phyloP scores from a whole-genome alignment of 441 rosid species.

The Iberis amara region DNA sequence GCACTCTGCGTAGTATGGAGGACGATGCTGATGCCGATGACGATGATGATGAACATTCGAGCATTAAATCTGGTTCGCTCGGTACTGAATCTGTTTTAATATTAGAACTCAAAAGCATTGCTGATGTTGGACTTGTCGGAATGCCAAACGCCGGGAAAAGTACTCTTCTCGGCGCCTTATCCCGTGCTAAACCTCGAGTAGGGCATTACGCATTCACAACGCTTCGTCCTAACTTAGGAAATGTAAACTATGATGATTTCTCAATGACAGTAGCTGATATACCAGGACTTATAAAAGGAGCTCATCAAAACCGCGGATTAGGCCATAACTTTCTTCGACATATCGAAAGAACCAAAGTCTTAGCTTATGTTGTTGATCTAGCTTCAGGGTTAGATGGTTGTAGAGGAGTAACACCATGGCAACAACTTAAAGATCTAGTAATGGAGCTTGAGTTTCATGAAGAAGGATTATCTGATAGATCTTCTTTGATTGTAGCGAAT shows the following conservation, averaged over 20 bases:
- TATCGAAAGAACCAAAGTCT: conserved; percentile 79
- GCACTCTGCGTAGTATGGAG: conserved; percentile 16
- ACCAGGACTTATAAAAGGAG: conserved; percentile 89
- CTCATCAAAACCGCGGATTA: conserved; percentile 73
- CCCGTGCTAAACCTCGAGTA: conserved; percentile 72
- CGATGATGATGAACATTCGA: conserved; percentile 30
- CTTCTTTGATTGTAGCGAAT: conserved; percentile 73
- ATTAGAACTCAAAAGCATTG: conserved; percentile 82
- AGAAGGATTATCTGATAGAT: conserved; percentile 61
- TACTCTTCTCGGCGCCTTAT: conserved; percentile 76
- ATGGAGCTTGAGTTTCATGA: conserved; percentile 79
- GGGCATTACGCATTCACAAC: conserved; percentile 89
- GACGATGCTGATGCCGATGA: conserved; percentile 10
- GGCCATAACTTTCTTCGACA: conserved; percentile 84
- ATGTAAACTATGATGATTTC: conserved; percentile 60
- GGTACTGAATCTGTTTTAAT: conserved; percentile 58
- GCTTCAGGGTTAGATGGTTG: conserved; percentile 60
- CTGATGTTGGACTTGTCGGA: conserved; percentile 88
- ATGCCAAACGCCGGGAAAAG: conserved; percentile 95
- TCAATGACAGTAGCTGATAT: conserved; percentile 85
- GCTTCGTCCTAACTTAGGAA: conserved; percentile 77
- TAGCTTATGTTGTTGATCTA: conserved; percentile 79
- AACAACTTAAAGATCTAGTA: conserved; percentile 62
- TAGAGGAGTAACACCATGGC: conserved; percentile 73
- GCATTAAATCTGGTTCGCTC: conserved; percentile 43